Base-by-base conservation (phyloP, 1,284 basidiomycete genomes). In the Peniophora sp. region DNA sequence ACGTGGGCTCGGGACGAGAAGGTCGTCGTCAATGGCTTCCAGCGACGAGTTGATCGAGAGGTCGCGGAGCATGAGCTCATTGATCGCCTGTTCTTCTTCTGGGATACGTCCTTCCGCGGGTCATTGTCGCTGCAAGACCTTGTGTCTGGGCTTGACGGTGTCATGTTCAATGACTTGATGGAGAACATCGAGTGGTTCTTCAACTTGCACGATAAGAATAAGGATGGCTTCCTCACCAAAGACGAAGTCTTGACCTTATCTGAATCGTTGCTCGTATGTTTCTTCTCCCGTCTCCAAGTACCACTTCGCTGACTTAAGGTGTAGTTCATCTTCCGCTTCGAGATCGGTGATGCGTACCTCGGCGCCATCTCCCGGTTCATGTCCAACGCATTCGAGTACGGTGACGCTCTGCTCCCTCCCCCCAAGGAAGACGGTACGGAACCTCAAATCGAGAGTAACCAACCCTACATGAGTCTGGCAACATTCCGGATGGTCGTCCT, bases 171-270 rank as follows among this genome's bases (percentile, higher is more conserved):
- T 56, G 97, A 97, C 64, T 73, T 99, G 54, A 97, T 98, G 92
- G 91, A 94, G 54, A 96, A 92, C 60, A 97, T 98, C 60, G 91
- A 97, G 65, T 98, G 96, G 94, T 96, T 99, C 71, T 98, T 99
- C 70, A 88, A 90, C 57, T 68, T 99, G 48, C 93, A 97, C 59
- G 94, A 97, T 71, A 95, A 95, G 68, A 88, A 98, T 66, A 93
- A 92, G 57, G 94, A 98, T 62, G 93, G 93, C 0, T 94, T 76
- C 63, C 71, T 99, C 55, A 96, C 94, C 2, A 97, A 96, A 68
- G 95, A 98, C 61, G 96, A 99, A 66, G 91, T 98, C 24, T 71
- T 99, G 57, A 97, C 93, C 1, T 70, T 99, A 37, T 97, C 95
- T 2, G 95, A 98, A 68, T 92, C 92, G 15, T 78, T 99, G 49